Evolutionary conservation across 2,329 filamentous ascomycete genomes (phyloP).

Genomic region (Talaromyces amestolkiae): DNA sequence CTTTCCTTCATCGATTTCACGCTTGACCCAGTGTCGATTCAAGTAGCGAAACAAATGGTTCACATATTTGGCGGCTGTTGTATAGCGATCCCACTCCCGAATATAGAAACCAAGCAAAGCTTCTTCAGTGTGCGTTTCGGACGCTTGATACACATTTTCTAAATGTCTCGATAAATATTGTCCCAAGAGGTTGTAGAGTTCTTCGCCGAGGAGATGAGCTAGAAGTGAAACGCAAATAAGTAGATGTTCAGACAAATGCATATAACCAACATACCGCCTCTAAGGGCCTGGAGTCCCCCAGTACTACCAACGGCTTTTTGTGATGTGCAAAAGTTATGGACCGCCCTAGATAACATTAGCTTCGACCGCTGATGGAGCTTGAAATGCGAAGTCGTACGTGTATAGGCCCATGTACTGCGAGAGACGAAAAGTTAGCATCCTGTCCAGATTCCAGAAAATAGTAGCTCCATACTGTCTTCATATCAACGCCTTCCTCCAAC

Average conservation of each 20-base stretch:
- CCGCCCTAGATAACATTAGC: conserved; percentile 57
- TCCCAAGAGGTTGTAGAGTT: conserved; percentile 89
- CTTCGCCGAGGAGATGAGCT: conserved; percentile 94
- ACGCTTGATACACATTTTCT: conserved; percentile 65
- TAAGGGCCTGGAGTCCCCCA: conserved; percentile 56
- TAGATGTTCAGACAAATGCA: conserved; percentile 15
- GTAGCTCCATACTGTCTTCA: conserved; percentile 66
- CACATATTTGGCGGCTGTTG: conserved; percentile 92
- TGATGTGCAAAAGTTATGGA: conserved; percentile 98
- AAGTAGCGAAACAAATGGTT: conserved; percentile 96
- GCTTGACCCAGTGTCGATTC: conserved; percentile 97
- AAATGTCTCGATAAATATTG: conserved; percentile 80
- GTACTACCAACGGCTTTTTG: conserved; percentile 78
- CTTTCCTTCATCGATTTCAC: conserved; percentile 98
- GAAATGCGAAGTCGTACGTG: conserved; percentile 57
- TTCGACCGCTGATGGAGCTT: conserved; percentile 22
- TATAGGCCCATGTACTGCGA: conserved; percentile 89
- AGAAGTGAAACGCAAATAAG: conserved; percentile 23
- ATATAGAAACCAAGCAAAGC: conserved; percentile 91
- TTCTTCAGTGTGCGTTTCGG: conserved; percentile 80
- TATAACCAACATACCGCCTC: conserved; percentile 62
- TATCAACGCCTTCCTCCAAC: conserved; percentile 86
- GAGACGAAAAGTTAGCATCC: conserved; percentile 22
- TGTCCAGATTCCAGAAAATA: neutral
- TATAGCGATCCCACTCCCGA: conserved; percentile 93